Percentiles rank a stretch among this genome's conserved stretches.
Conservation (phyloP, 805 yeast species). For the Teunomyces kruisii region DNA sequence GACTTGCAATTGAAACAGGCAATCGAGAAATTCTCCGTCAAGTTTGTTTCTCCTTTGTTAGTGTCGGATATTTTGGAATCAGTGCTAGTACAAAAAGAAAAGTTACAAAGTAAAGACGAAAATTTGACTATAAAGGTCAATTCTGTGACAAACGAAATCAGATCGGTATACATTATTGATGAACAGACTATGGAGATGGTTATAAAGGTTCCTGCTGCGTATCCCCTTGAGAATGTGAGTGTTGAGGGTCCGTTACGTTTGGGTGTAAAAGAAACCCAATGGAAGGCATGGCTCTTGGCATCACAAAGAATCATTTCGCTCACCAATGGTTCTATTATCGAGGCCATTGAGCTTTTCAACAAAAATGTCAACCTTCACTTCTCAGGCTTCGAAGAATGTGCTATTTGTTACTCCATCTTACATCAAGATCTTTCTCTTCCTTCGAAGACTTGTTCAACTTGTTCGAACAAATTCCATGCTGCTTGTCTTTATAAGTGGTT, state of each 20-base stretch:
- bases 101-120: slow-evolving; percentile 33
- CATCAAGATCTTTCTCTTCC: slow-evolving; percentile 92
- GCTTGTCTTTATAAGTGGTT: slow-evolving; percentile 98
- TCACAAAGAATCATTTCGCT: slow-evolving; percentile 79
- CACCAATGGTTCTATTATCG: slow-evolving; percentile 69
- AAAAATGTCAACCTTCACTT: slow-evolving; percentile 81
- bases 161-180: slow-evolving; percentile 73
- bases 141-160: slow-evolving; percentile 62
- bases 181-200: slow-evolving; percentile 84
- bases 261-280: slow-evolving; percentile 88
- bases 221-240: slow-evolving; percentile 72
- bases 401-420: slow-evolving; percentile 89
- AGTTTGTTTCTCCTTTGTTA: slow-evolving; percentile 62
- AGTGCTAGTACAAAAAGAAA: slow-evolving; percentile 44
- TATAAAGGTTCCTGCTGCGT: slow-evolving; percentile 68
- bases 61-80: slow-evolving; percentile 56
- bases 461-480: slow-evolving; percentile 92
- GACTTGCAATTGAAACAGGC: slow-evolving; percentile 61
- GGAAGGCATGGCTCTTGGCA: slow-evolving; percentile 94
- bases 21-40: slow-evolving; percentile 62
- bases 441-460: slow-evolving; percentile 81
- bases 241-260: slow-evolving; percentile 78
- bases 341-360: slow-evolving; percentile 65
- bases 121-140: slow-evolving; percentile 62
- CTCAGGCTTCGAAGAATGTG: slow-evolving; percentile 94